Base-by-base conservation (phyloP, 495 filamentous ascomycete genomes). In the Aspergillus incahuasiensis region DNA sequence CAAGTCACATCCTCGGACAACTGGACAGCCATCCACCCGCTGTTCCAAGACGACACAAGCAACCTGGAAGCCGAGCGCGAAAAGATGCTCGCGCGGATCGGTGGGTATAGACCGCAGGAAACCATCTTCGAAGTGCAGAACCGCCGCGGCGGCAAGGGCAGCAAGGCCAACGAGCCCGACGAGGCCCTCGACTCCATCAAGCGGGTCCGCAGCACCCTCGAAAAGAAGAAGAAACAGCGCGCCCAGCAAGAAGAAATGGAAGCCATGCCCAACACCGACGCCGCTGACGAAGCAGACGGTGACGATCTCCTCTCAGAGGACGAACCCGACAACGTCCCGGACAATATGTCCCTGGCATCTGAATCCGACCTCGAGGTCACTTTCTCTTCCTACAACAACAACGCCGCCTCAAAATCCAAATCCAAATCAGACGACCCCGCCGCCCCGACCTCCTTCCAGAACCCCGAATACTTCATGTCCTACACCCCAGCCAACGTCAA, bases 91-190 rank as follows among this genome's bases (percentile, higher is more conserved):
- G 86, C 87, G 38, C 83, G 84, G 24, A 86, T 99, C 45, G 89
- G 89, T 60, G 84, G 84, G 2, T 97, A 92, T 73, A 81, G 91
- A 61, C 94, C 94, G 1, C 79, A 84, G 47, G 95, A 99, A 64
- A 96, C 94, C 0, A 85, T 99, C 20, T 97, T 99, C 63, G 94
- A 99, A 67, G 85, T 95, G 57, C 87, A 91, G 3, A 85, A 86
- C 53, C 78, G 83, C 54, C 83, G 87, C 15, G 81, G 78, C 55
- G 79, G 79, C 21, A 78, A 80, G 43, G 80, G 48, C 34, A 34
- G 32, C 18, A 50, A 50, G 20, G 20, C 9, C 20, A 18, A 74
- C 24, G 69, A 64, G 30, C 65, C 61, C 42, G 74, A 77, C 53
- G 89, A 88, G 63, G 82, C 90, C 9, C 88, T 88, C 8, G 88